A percentile compares a stretch with the other conserved stretches of the same genome.
phyloP scores from a whole-genome alignment of 352 stramenopile genomes.

The Globisporangium canariense region DNA sequence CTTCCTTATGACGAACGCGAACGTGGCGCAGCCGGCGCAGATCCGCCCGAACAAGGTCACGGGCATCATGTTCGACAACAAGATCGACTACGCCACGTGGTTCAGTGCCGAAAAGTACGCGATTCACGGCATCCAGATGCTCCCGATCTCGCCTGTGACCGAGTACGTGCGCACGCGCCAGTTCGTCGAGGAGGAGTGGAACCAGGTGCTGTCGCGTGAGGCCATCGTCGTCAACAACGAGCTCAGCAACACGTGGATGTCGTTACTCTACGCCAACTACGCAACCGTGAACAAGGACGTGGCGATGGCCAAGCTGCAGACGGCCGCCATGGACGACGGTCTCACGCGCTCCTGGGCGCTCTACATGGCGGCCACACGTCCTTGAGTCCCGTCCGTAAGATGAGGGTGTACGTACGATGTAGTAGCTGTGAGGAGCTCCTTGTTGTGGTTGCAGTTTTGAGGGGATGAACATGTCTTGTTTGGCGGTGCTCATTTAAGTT shows the following conservation, averaged over 20 bases:
- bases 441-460: neutral
- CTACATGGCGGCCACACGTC: conserved; percentile 53
- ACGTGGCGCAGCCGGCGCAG: conserved; percentile 41
- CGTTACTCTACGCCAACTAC: conserved; percentile 75
- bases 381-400: conserved; percentile 1
- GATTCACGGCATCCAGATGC: conserved; percentile 84
- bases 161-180: conserved; percentile 41
- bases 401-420: too few species aligned
- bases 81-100: conserved; percentile 78
- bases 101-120: conserved; percentile 59
- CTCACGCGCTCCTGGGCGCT: conserved; percentile 81
- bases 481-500: neutral
- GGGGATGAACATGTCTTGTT: neutral
- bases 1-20: conserved; percentile 60
- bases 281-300: conserved; percentile 45
- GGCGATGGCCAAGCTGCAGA: conserved; percentile 51
- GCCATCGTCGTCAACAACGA: conserved; percentile 41
- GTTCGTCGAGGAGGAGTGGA: conserved; percentile 69
- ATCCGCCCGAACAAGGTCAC: conserved; percentile 56
- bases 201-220: conserved; percentile 40
- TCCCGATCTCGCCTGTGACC: conserved; percentile 57
- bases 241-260: conserved; percentile 62
- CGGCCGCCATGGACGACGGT: conserved; percentile 60
- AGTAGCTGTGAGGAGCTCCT: too few species aligned
- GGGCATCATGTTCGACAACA: conserved; percentile 81